These are phyloP conservation scores for Oleoguttula mirabilis DNA, from an alignment of 495 filamentous ascomycete species.

Conservation along the genomic window DNA sequence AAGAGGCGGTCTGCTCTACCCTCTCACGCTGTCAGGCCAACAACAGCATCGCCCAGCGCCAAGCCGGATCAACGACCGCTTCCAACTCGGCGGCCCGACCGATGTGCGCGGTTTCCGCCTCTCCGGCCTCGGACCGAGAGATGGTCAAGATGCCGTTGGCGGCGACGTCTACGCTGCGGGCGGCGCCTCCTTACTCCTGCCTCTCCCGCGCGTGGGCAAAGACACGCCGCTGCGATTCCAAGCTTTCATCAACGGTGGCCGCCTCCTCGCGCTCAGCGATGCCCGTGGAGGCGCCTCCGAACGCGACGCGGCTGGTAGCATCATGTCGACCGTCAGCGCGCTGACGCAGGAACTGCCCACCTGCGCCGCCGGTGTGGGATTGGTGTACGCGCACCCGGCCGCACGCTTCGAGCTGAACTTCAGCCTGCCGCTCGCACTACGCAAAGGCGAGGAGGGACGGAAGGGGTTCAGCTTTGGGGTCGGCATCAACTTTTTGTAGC, in stretches of 20 bases:
- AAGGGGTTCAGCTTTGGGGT: constrained; percentile 91
- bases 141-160: constrained; percentile 72
- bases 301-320: constrained; percentile 42
- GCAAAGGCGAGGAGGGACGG: constrained; percentile 69
- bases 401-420: constrained; percentile 95
- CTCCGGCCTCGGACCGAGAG: constrained; percentile 74
- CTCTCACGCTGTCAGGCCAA: constrained; percentile 43
- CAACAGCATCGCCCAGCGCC: constrained; percentile 42
- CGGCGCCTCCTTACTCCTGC: constrained; percentile 69
- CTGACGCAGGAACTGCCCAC: constrained; percentile 68
- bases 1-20: constrained; percentile 51
- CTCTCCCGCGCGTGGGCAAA: constrained; percentile 63
- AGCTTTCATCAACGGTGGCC: constrained; percentile 79
- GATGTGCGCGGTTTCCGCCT: constrained; percentile 90
- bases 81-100: constrained; percentile 85
- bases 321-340: constrained; percentile 46
- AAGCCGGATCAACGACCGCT: constrained; percentile 84
- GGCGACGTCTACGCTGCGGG: constrained; percentile 86
- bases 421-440: constrained; percentile 67
- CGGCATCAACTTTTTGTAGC: constrained; percentile 81
- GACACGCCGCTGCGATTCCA: constrained; percentile 81
- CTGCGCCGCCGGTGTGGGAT: constrained; percentile 70
- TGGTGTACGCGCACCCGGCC: constrained; percentile 86
- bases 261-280: constrained; percentile 63
- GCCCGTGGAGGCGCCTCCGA: constrained; percentile 29